Conservation (phyloP, 352 stramenopile genomes). For the Globisporangium acanthophoron region DNA sequence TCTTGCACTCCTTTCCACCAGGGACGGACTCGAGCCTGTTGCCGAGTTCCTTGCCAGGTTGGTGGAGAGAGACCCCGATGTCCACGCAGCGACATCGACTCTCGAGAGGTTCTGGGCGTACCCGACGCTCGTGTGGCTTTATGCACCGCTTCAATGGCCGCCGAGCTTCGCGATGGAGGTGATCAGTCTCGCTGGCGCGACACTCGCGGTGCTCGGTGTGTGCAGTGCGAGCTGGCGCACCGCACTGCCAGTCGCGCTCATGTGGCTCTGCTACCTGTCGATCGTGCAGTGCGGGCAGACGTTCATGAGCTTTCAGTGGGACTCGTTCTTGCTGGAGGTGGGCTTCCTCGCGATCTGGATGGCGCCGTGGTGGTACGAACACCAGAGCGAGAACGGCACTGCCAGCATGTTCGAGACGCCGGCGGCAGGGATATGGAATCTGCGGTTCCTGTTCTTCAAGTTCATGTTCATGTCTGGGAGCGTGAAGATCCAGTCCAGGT, state of each 20-base stretch:
- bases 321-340: conserved; percentile 87
- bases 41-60: conserved; percentile 41
- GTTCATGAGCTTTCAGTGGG: conserved; percentile 93
- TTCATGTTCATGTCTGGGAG: conserved; percentile 91
- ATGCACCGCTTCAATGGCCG: conserved; percentile 35
- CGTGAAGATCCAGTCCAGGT: conserved; percentile 90
- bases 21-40: conserved; percentile 53
- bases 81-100: conserved; percentile 11
- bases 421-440: conserved; percentile 35
- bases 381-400: not conserved
- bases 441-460: conserved; percentile 92
- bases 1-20: conserved; percentile 4
- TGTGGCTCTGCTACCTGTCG: conserved; percentile 74
- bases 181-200: conserved; percentile 31
- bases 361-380: conserved; percentile 28
- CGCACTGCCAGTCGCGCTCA: conserved; percentile 21
- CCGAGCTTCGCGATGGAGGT: conserved; percentile 47
- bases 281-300: conserved; percentile 71
- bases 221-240: conserved; percentile 24
- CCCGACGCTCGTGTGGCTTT: conserved; percentile 54
- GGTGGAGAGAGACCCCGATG: conserved; percentile 14
- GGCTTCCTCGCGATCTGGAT: conserved; percentile 61
- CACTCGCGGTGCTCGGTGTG: conserved; percentile 23
- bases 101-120: conserved; percentile 21
- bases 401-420: conserved; percentile 25